Evolutionary conservation across 352 stramenopile species (phyloP), one percentile per base, ranked within the genome.

Genomic region (Peronospora farinosa): DNA sequence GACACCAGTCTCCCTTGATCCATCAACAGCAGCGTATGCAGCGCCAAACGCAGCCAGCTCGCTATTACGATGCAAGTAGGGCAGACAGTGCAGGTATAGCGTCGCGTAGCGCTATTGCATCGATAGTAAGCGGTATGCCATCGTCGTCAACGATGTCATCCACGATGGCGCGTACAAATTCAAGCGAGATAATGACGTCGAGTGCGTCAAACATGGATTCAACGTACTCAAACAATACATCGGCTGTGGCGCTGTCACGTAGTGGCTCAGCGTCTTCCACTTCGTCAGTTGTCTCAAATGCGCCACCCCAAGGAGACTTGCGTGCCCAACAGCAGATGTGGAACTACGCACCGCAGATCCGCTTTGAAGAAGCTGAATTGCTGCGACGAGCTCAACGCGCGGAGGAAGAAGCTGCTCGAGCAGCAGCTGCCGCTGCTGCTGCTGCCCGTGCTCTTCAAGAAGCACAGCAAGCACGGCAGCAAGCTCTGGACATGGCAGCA

Each of bases 401-500:
- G 2, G 81, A 94, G 50, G 83, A 94, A 67, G 83, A 94, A 33
- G 83, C 83, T 9, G 74, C 78, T 19, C 67, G 78, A 21, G 83
- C 83, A 12, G 76, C 79, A 9, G 81, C 75, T 1, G 80, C 75
- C 0, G 83, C 83, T 0, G 78, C 75, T 0, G 83, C 78, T 3
- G 83, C 83, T 8, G 80, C 83, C 0, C 65, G 78, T 37, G 82
- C 82, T 5, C 65, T 89, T 2, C 79, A 90, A 31, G 82, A 90
- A 43, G 82, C 82, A 0, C 74, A 86, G 16, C 72, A 89, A 41
- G 83, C 83, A 10, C 77, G 81, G 0, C 73, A 90, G 30, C 75
- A 92, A 70, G 83, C 81, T 10, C 69, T 92, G 62, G 77, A 93
- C 40, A 86, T 92, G 81, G 80, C 81, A 42, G 77, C 78, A 5